Evolutionary conservation across 176 grass and related monocot genomes (phyloP), one percentile per base, ranked within the genome.

Genomic region (Coix lacrymajobi): DNA sequence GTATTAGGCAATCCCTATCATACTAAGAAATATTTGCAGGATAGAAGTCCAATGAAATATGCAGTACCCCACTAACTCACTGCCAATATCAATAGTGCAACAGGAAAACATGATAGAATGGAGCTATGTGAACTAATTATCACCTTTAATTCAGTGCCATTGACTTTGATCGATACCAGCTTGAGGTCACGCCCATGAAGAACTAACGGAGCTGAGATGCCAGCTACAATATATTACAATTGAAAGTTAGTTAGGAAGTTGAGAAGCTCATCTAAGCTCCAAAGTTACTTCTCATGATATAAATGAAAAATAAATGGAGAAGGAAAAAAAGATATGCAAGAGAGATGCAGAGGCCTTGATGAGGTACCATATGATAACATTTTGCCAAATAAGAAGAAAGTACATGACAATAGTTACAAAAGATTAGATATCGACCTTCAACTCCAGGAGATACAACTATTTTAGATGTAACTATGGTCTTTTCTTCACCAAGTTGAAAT

Each of bases 401-500:
- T 67, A 67, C 30, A 52, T 14, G 17, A 37, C 8, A 81, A 45
- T 8, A 62, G 24, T 83, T 63, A 29, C 46, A 45, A 83, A 45
- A 83, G 61, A 57, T 66, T 61, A 65, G 58, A 52, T 45, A 57
- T 77, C 84, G 62, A 98, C 96, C 96, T 91, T 91, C 83, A 81
- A 68, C 70, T 68, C 80, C 88, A n/a, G 96, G 89, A 16, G 82
- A 90, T 87, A 96, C 89, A 90, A 66, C 72, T 83, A 99, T 99
- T 84, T 84, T 96, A 66, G 96, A 99, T 75, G 85, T 87, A 41
- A 99, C 93, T 79, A 96, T 77, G 66, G 93, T 99, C 38, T 99
- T 96, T 29, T 99, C 91, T 86, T 99, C 96, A 68, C 93, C 89
- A 24, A 99, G 87, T 89, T 90, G 79, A 87, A 99, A 99, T 86